Evolutionary conservation across 352 stramenopile genomes (phyloP), one percentile per base, ranked within the genome.

Genomic region (Phytophthora fragariaefolia): DNA sequence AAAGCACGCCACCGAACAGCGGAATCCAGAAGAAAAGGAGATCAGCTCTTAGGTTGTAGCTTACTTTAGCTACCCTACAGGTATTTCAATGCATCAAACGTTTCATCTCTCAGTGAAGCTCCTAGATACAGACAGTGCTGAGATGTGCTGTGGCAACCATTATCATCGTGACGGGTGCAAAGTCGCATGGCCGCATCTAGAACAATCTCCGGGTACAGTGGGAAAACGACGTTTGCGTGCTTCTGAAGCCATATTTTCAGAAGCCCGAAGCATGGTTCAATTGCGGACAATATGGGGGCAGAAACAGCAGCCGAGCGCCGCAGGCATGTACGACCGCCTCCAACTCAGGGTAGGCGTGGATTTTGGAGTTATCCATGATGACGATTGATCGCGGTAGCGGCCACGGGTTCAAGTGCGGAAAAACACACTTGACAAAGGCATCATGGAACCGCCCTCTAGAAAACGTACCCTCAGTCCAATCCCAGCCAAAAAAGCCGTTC

Each of bases 251-350:
- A n/a, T 85, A 61, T 5, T 83, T 97, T 93, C 87, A 98, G 8
- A 86, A 92, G 52, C 89, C 28, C 49, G 20, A 67, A 67, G 22
- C 59, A 67, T 15, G 5, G 28, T 10, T 61, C 36, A 3, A 61
- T 67, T 61, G 49, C 23, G 59, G 59, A 3, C 40, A 68, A 23
- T 69, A 58, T 1, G 60, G 60, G n/a, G 60, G 60, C 2, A 68
- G 24, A 40, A 58, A 62, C 20, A 67, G 9, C 3, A 61, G 58
- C 58, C 97, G 97, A 17, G 92, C 95, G 20, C 98, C 57, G 70
- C 95, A 98, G 58, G 97, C 13, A 73, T 90, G 97, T 52, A 98
- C 95, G 61, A 97, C 97, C 58, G 98, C 92, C 18, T 88, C 66
- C 71, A 98, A 90, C 52, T 95, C 95, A 15, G 87, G 87, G 73